Base-by-base conservation (phyloP, 306 rosid species). In the Cucurbita ficifolia region DNA sequence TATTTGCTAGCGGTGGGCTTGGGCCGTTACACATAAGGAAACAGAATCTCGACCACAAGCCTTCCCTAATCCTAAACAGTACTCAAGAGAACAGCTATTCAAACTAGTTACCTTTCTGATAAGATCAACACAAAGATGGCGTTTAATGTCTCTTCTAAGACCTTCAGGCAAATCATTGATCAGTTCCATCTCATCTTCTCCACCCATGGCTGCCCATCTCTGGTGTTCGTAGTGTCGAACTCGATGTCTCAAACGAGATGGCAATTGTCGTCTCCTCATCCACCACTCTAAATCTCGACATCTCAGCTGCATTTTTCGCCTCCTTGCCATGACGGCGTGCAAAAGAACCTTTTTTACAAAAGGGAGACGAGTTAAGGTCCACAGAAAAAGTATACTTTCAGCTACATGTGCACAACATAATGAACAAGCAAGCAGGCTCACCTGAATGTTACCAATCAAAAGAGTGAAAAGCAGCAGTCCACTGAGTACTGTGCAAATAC, bases 221-320 rank as follows among this genome's bases (percentile, higher is more conserved):
- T 95, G 97, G 40, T 92, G 90, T 80, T 95, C 99, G 43, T 79
- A 94, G 81, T 86, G 97, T 24, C 97, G 96, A 62, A 95, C 99
- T 79, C 99, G 84, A 8, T 86, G 87, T 55, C 96, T 82, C 78
- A 95, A 75, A 16, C 81, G 86, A 0, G 97, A 91, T 0, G 99
- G 96, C 69, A 95, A 70, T 83, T 95, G 99, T 80, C 99, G 88
- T 76, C 99, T 79, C 63, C 82, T 84, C 99, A 95, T 95, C 99
- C 99, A 95, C 99, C 99, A 95, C 71, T 95, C 99, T 96, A 95
- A 89, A 83, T 95, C 99, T 8, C 97, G 87, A 43, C 96, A 87
- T 76, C 96, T 86, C 74, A 95, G 84, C 86, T 91, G 97, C 97
- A 95, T 86, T 78, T 91, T 95, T 72, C 96, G 89, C 85, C 86